Base-by-base conservation (phyloP, 352 stramenopile genomes). In the Globisporangium yorkense region DNA sequence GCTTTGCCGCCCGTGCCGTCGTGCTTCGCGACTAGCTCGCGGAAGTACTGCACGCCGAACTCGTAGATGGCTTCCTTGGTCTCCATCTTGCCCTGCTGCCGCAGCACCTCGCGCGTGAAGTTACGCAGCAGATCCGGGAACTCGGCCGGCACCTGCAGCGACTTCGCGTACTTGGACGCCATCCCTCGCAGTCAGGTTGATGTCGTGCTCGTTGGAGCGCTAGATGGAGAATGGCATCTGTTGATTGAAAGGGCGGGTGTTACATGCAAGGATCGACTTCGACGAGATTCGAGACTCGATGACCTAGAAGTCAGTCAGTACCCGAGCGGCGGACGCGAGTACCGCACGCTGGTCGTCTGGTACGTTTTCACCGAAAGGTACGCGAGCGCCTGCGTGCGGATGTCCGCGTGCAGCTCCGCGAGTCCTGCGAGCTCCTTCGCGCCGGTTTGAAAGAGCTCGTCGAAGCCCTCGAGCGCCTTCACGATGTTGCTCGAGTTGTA, bases 81-180 rank as follows among this genome's bases (percentile, higher is more conserved):
- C 64, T 91, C 80, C 15, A 93, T 61, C 53, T 89, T 90, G 51
- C 80, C 75, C 66, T 96, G 86, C n/a, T 84, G 77, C 20, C 85
- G 81, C 55, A 96, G 61, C 44, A 92, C 77, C 44, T 96, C 85
- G 27, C 87, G 83, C 18, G 87, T 74, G 53, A 96, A 89, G 47
- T 74, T 76, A 24, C 80, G 78, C 59, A 96, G 59, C 41, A 92
- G 57, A 24, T 88, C 79, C 9, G 81, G 80, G 47, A 96, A 93
- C 15, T 85, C 78, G 6, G 54, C 56, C 21, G 84, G 85, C 48
- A 94, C 69, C 47, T 88, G 77, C 53, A 94, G 77, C 16, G 74
- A 69, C 69, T 94, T 94, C 43, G 84, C 79, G 35, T 93, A 94
- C 67, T 88, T 90, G 57, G 81, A 92, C 40, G 87, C 78, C 81